Evolutionary conservation across 2,329 filamentous ascomycete species (phyloP).

Genomic region (Westerdykella sp.): DNA sequence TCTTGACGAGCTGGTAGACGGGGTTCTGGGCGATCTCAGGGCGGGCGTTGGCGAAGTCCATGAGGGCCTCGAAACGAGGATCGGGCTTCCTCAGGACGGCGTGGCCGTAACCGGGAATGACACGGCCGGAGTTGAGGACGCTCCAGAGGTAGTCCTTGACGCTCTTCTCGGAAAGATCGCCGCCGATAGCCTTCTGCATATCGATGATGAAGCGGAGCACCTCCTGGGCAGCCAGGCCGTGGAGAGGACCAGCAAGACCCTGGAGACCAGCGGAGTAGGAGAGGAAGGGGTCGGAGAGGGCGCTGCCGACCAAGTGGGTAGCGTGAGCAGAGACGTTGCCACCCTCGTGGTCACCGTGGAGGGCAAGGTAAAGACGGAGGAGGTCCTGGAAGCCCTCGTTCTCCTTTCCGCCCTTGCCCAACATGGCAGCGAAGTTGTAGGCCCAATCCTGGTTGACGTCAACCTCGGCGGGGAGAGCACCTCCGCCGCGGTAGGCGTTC

Average conservation of each 20-base stretch:
- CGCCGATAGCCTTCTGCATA: slow-evolving; percentile 85
- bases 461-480: slow-evolving; percentile 66
- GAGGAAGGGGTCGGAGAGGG: slow-evolving; percentile 89
- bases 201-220: slow-evolving; percentile 94
- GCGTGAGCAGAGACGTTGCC: slow-evolving; percentile 95
- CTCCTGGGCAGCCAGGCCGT: slow-evolving; percentile 92
- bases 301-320: slow-evolving; percentile 90
- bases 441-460: slow-evolving; percentile 91
- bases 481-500: slow-evolving; percentile 70
- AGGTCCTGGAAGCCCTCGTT: slow-evolving; percentile 95
- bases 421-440: slow-evolving; percentile 96
- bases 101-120: slow-evolving; percentile 92
- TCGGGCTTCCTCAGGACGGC: slow-evolving; percentile 95
- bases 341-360: slow-evolving; percentile 97
- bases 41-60: slow-evolving; percentile 84
- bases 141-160: slow-evolving; percentile 88
- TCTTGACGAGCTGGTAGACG: slow-evolving; percentile 88
- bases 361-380: slow-evolving; percentile 84
- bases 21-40: slow-evolving; percentile 82
- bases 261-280: slow-evolving; percentile 94
- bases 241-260: slow-evolving; percentile 87
- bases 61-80: slow-evolving; percentile 90
- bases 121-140: slow-evolving; percentile 86
- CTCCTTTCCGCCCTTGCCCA: slow-evolving; percentile 81
- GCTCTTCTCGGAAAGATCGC: slow-evolving; percentile 69